Evolutionary conservation across 495 filamentous ascomycete genomes (phyloP), one percentile per base, ranked within the genome.

Genomic region (Podospora pseudopauciseta): DNA sequence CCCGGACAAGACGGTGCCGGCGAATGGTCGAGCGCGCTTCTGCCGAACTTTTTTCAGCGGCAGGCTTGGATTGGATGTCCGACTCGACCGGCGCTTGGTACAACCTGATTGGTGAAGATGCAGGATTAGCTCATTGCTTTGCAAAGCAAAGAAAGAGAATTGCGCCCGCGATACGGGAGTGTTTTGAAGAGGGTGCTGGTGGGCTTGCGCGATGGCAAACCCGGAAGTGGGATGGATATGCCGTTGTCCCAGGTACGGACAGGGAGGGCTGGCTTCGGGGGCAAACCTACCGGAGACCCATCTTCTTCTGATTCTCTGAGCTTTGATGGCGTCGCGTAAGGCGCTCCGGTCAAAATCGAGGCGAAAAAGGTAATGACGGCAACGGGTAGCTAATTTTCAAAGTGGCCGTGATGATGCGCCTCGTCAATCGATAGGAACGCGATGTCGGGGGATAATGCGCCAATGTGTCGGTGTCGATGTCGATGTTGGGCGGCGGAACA

Each of bases 281-380:
- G 61, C 32, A 32, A 44, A 88, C 90, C 87, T 86, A 92, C 89
- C 89, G 91, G 68, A 93, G 87, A 81, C 92, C 92, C 92, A 95
- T 94, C 77, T 74, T 83, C 65, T 61, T 61, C 23, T 23, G 23
- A 23, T 26, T 59, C 19, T 26, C 6, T 59, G 1, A 59, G 26
- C 56, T 61, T 61, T 18, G 26, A 26, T 61, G 26, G 59, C 59
- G 59, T 61, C 26, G 26, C 30, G 30, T 32, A 9, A 28, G 19
- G 15, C 7, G 18, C 23, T 27, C 19, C 2, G 19, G n/a, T 30
- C 56, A 19, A 34, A 63, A 59, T 67, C 32, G 64, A 69, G 63
- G n/a, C 30, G n/a, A 68, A 74, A 75, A 71, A 59, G 53, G 59
- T 18, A 69, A 70, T 62, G 70, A 74, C 68, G 56, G 75, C 60